A percentile compares a stretch with the other conserved stretches of the same genome.
phyloP scores from a whole-genome alignment of 257 asterid species.

The Verbascum thapsus region DNA sequence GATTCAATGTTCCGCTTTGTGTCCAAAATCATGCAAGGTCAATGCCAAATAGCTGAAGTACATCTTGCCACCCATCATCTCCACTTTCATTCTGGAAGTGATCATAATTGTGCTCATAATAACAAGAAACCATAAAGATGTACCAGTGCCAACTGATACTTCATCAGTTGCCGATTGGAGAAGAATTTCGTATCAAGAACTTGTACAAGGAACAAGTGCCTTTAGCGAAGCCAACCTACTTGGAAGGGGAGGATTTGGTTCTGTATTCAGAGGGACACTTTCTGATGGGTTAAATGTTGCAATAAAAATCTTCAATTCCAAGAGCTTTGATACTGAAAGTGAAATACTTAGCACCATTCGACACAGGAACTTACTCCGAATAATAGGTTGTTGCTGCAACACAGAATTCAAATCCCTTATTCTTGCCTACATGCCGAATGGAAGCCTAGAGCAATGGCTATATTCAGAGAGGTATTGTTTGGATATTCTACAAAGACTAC shows the following conservation, averaged over 20 bases:
- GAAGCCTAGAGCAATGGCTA: too few species aligned
- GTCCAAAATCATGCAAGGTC: not conserved
- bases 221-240: constrained; percentile 35
- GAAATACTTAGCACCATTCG: too few species aligned
- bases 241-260: too few species aligned
- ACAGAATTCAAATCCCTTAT: constrained; percentile 38
- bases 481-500: too few species aligned
- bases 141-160: not conserved
- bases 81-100: too few species aligned
- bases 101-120: too few species aligned
- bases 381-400: constrained; percentile 37
- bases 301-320: too few species aligned
- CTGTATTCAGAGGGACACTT: too few species aligned
- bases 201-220: constrained; percentile 25
- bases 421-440: constrained; percentile 39
- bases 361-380: constrained; percentile 34
- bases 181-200: constrained; percentile 32
- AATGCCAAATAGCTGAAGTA: constrained; percentile 27
- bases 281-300: too few species aligned
- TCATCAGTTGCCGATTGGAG: constrained; percentile 22
- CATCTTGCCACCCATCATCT: too few species aligned
- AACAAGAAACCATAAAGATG: not conserved
- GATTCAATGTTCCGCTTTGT: constrained; percentile 33
- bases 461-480: too few species aligned
- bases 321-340: too few species aligned